Evolutionary conservation across 495 filamentous ascomycete species (phyloP), one percentile per base, ranked within the genome.

Genomic region (Podospora australis): DNA sequence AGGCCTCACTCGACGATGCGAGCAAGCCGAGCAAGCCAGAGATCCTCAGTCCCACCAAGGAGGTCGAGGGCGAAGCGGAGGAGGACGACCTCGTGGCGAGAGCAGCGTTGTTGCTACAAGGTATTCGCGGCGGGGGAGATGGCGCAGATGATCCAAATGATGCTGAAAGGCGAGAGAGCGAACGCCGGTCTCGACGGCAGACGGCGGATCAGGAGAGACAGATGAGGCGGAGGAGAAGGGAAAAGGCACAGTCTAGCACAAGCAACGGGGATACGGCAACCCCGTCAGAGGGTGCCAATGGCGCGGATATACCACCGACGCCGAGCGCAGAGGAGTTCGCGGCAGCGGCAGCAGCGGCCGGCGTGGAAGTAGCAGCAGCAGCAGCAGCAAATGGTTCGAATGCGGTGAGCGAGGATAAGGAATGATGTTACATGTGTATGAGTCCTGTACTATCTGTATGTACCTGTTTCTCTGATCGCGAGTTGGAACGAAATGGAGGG

Each of bases 51-150:
- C 65, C 68, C 7, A 54, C 47, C 7, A 53, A 23, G 17, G 71
- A 73, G 45, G 73, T 68, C 17, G 76, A 68, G 34, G 81, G 76
- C 46, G 78, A 77, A 80, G 78, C 39, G 78, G 32, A 77, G 47
- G 85, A 87, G 65, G 86, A 78, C 53, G 74, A 91, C 52, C 74
- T 96, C 26, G 90, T 87, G 10, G 82, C 87, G 50, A 83, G 88
- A 25, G 90, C 90, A 6, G 88, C 87, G 16, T 80, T 80, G 50
- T 74, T 96, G 66, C 73, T 96, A 38, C 83, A 90, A 53, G 87
- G 86, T 30, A 78, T 96, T 58, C 73, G 86, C 42, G 68, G 74
- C 25, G 82, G 82, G 39, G 40, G 32, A 0, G 80, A 78, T 44
- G 76, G 74, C 22, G 71, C 63, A n/a, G 78, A 77, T 14, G 75